Evolutionary conservation across 306 rosid genomes (phyloP), one percentile per base, ranked within the genome.

Genomic region (Castanea sativa): DNA sequence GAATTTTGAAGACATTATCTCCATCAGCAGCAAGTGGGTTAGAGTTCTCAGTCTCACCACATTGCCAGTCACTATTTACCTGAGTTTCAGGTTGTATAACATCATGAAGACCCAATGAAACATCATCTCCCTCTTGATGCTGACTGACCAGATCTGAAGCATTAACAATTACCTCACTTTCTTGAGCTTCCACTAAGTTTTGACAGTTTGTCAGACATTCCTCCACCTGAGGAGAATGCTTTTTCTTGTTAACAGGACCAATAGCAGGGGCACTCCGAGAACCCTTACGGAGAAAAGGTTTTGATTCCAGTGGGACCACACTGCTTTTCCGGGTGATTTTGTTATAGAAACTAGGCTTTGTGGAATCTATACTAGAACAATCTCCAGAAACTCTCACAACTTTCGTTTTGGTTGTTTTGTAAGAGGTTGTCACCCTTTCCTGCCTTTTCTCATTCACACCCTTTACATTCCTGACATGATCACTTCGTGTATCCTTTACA

Each of bases 291-390:
- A 91, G 90, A 88, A 89, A 90, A 71, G 99, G 92, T 85, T 91
- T 95, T 35, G 97, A 89, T 79, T 95, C 99, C 87, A 95, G 82
- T 19, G 99, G 99, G 63, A 95, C 99, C 80, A 93, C 90, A 75
- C 94, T 93, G 89, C 99, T 89, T 88, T 90, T 95, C 92, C 88
- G 91, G 76, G 96, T 82, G 78, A 82, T 90, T 92, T 86, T 95
- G 90, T 77, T 88, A 79, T 65, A 78, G 67, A 82, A 60, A 65
- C 78, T 86, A 55, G 86, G 84, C 87, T 90, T 95, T 30, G 89
- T 84, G 29, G 89, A 82, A 78, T 83, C 43, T 55, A 41, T 35
- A 74, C 80, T 87, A 25, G 94, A 69, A 73, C 72, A 55, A 78
- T 90, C 97, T 75, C 81, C 92, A 80, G 90, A 80, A 75, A 85